Conservation (phyloP, 208 protist genomes). For the Blastocrithidia nonstop region DNA sequence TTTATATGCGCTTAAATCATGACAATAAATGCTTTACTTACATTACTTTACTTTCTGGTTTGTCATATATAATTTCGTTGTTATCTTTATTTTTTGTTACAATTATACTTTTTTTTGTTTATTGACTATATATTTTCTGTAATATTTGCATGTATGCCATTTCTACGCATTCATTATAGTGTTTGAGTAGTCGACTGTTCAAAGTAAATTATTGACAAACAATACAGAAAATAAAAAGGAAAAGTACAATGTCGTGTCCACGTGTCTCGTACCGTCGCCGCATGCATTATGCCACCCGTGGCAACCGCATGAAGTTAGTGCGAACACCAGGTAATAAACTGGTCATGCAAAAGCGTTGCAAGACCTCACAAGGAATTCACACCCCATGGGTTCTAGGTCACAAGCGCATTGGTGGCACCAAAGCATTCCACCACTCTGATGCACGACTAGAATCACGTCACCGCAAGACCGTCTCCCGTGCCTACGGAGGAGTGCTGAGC, state of each 20-base stretch:
- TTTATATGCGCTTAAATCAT: too few relatives aligned
- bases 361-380: conserved; percentile 87
- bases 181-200: too few relatives aligned
- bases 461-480: conserved; percentile 91
- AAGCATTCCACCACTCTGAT: conserved; percentile 85
- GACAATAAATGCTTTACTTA: too few relatives aligned
- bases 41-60: too few relatives aligned
- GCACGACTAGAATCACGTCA: conserved; percentile 72
- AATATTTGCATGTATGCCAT: too few relatives aligned
- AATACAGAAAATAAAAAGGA: conserved; percentile 23
- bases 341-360: conserved; percentile 89
- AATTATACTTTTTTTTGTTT: too few relatives aligned
- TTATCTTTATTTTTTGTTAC: too few relatives aligned
- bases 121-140: too few relatives aligned
- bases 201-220: too few relatives aligned
- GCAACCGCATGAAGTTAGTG: conserved; percentile 71
- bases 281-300: conserved; percentile 62
- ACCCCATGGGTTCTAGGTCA: conserved; percentile 87
- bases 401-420: conserved; percentile 84
- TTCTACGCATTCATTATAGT: too few relatives aligned
- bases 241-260: conserved; percentile 52
- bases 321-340: conserved; percentile 88
- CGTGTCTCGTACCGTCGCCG: conserved; percentile 64
- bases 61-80: too few relatives aligned
- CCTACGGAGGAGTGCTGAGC: conserved; percentile 95